A percentile compares a stretch with the other conserved stretches of the same genome.
Conservation (phyloP, 1,284 basidiomycete species). For the Leccinum huronense region DNA sequence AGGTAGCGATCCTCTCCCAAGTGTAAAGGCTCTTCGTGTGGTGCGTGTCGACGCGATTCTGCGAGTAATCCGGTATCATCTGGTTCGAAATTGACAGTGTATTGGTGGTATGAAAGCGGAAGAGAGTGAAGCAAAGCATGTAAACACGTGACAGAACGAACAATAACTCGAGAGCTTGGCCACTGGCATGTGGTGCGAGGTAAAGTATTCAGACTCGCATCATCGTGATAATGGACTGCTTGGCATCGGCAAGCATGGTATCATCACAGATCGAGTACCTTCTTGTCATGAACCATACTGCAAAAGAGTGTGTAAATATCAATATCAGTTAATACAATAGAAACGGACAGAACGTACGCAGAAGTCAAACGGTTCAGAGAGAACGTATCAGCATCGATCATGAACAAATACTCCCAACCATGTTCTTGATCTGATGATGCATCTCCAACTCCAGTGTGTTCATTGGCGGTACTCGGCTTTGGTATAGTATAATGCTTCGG, state of each 20-base stretch:
- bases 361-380: slow-evolving; percentile 90
- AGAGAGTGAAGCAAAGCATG: slow-evolving; percentile 96
- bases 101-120: slow-evolving; percentile 90
- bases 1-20: slow-evolving; percentile 99
- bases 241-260: slow-evolving; percentile 85
- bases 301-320: not conserved
- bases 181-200: slow-evolving; percentile 82
- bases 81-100: slow-evolving; percentile 87
- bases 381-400: slow-evolving; percentile 95
- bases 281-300: slow-evolving; percentile 92
- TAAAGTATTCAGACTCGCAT: slow-evolving; percentile 99
- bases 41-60: slow-evolving; percentile 94
- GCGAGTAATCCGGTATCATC: slow-evolving; percentile 90
- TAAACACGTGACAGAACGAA: slow-evolving; percentile 98
- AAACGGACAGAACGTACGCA: slow-evolving; percentile 55
- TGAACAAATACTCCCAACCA: too few relatives aligned
- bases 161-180: slow-evolving; percentile 95
- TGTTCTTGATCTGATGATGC: too few relatives aligned
- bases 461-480: slow-evolving; percentile 52
- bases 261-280: slow-evolving; percentile 93
- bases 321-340: not conserved
- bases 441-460: too few relatives aligned
- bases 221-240: slow-evolving; percentile 96
- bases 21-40: slow-evolving; percentile 98
- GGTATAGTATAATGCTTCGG: slow-evolving; percentile 70